Evolutionary conservation across 257 asterid species (phyloP).

Genomic region (Gynochthodes officinalis): DNA sequence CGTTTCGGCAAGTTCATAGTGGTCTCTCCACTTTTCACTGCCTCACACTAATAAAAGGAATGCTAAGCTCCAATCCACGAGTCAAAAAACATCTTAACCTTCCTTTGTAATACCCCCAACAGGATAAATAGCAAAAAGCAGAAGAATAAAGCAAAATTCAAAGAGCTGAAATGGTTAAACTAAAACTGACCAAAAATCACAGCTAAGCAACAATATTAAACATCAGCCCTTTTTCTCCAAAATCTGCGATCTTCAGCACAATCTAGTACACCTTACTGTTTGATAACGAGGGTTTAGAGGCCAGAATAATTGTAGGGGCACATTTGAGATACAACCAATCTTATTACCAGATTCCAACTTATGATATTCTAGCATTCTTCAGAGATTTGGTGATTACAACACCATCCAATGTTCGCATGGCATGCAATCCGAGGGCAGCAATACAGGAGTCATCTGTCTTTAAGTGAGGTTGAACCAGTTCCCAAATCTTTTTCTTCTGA

Average conservation of each 20-base stretch:
- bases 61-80: neutral
- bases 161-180: neutral
- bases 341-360: neutral
- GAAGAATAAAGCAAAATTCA: neutral
- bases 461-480: constrained; percentile 74
- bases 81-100: neutral
- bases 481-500: constrained; percentile 96
- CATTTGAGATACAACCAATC: neutral
- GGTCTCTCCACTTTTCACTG: no score
- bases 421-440: constrained; percentile 51
- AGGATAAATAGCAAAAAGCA: neutral
- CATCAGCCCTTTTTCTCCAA: neutral
- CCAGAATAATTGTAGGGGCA: neutral
- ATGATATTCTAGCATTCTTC: constrained; percentile 74
- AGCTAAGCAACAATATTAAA: neutral
- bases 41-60: neutral
- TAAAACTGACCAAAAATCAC: neutral
- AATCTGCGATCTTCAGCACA: neutral
- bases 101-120: neutral
- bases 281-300: neutral
- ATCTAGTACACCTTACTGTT: neutral
- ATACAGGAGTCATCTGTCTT: constrained; percentile 57
- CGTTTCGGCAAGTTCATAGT: no score
- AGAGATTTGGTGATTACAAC: constrained; percentile 48
- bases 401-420: constrained; percentile 70